Base-by-base conservation (phyloP, 1,284 basidiomycete genomes). In the Phellopilus nigrolimitatus region DNA sequence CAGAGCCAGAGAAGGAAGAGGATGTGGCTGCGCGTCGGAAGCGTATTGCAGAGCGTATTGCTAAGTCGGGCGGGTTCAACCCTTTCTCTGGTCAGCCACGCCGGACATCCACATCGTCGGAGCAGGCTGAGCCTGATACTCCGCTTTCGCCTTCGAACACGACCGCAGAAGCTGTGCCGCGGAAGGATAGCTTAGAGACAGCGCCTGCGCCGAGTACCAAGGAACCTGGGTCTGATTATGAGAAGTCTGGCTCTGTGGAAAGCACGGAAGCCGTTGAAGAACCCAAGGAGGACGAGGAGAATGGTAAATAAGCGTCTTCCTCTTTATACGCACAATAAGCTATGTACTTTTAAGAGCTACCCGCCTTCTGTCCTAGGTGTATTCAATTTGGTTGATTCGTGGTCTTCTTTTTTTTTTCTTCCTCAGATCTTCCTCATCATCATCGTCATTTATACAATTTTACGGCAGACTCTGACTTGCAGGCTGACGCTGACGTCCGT, bases 41-140 rank as follows among this genome's bases (percentile, higher is more conserved):
- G 57, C 76, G 77, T 51, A 75, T 84, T 31, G 76, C 80, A n/a
- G 82, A 80, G 56, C 75, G 72, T 41, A 62, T 85, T 37, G 77
- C 78, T 2, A 78, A 80, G 65, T 80, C 79, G 70, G 84, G 82
- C 9, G 85, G 78, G 21, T 68, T 83, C 60, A 85, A 84, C 60
- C 79, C 81, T 1, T 74, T 83, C 53, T 70, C 74, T 13, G 66
- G 67, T 31, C 21, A 24, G 1, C 42, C 42, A n/a, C 42, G 42
- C 13, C 42, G 42, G 17, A 25, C 41, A 31, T 31, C 46, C n/a
- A 36, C 49, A 8, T 51, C 49, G 21, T 44, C 49, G 4, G 37
- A 39, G 36, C 25, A 48, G 34, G 37, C 19, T 36, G 41, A 45
- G 25, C 21, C 39, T 31, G 19, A 12, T 7, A 34, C 57, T 3